phyloP scores from a whole-genome alignment of 345 rosid genomes.

The Linum lewisii region DNA sequence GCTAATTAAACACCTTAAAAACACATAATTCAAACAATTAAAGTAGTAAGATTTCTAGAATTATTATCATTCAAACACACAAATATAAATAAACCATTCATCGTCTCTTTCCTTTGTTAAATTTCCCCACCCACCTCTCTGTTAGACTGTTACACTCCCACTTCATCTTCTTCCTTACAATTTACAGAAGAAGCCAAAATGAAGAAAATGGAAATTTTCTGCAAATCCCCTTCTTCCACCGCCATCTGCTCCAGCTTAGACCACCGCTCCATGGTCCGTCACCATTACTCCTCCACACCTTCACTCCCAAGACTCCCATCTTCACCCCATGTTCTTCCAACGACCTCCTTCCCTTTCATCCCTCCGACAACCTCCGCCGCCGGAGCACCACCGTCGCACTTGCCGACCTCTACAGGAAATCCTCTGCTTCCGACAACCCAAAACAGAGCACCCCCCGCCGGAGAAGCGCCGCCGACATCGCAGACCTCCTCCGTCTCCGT shows the following conservation, averaged over 20 bases:
- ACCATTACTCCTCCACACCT: not conserved
- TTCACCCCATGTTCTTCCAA: conserved; percentile 39
- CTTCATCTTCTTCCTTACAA: conserved; percentile 11
- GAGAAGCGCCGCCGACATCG: conserved; percentile 61
- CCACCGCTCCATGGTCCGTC: conserved; percentile 39
- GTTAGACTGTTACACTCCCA: not conserved
- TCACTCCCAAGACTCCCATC: not conserved
- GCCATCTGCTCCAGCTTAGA: conserved; percentile 52
- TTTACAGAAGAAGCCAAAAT: no score
- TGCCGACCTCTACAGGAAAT: not conserved
- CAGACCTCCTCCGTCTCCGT: conserved; percentile 42
- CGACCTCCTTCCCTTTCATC: conserved; percentile 25
- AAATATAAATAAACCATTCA: conserved; percentile 7
- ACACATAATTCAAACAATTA: no score
- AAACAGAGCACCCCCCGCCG: conserved; percentile 21
- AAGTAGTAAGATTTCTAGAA: no score
- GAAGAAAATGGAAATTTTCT: conserved; percentile 66
- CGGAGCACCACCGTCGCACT: not conserved
- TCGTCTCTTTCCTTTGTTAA: conserved; percentile 9
- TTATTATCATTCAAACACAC: conserved; percentile 19
- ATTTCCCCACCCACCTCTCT: not conserved
- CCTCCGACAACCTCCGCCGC: conserved; percentile 9
- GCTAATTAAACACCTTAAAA: no score
- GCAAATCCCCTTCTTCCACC: conserved; percentile 78
- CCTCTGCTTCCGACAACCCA: not conserved